A percentile compares a stretch with the other conserved stretches of the same genome.
Conservation (phyloP, 176 grass and related monocot species). For the Eragrostis curvula region DNA sequence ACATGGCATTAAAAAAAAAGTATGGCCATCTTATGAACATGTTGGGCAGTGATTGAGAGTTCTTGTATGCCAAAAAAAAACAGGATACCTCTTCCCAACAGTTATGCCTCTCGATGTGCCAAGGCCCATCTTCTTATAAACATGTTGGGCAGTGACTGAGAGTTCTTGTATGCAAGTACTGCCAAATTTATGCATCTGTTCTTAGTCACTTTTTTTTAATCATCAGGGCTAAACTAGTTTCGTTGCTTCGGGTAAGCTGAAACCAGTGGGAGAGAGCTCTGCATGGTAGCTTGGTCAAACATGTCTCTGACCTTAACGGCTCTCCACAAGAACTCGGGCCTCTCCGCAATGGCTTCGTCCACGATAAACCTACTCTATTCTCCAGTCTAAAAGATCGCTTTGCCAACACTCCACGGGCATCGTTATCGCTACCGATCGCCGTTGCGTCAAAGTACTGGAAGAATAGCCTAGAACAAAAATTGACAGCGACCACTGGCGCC, state of each 20-base stretch:
- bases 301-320: not conserved
- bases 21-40: too few relatives aligned
- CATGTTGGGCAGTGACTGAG: too few relatives aligned
- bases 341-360: not conserved
- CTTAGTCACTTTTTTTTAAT: not conserved
- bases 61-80: too few relatives aligned
- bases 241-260: not conserved
- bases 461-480: not conserved
- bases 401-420: not conserved
- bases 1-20: too few relatives aligned
- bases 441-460: constrained; percentile 10
- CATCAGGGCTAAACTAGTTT: not conserved
- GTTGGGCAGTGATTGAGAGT: too few relatives aligned
- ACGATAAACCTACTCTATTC: not conserved
- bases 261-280: not conserved
- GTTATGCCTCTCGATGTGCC: too few relatives aligned
- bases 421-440: not conserved
- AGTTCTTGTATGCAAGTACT: not conserved
- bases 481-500: not conserved
- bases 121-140: too few relatives aligned
- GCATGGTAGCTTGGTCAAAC: not conserved
- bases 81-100: too few relatives aligned
- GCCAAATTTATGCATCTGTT: not conserved
- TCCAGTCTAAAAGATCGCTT: not conserved
- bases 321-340: not conserved